Base-by-base conservation (phyloP, 305 asterid species). In the Ajuga reptans region DNA sequence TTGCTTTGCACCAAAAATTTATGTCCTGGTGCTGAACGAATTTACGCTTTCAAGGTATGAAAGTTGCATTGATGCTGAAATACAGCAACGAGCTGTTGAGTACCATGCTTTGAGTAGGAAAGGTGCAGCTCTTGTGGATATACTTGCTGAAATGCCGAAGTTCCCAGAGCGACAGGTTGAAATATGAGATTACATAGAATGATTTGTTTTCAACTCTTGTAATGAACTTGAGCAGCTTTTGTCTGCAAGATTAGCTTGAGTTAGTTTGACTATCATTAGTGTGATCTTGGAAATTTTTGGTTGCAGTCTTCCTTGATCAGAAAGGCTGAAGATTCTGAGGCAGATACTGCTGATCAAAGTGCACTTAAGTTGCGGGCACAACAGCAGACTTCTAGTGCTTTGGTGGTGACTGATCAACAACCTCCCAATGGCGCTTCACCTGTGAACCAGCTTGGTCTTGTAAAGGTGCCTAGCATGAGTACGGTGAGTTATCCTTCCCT, bases 91-190 rank as follows among this genome's bases (percentile, higher is more conserved):
- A 5, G 98, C 98, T 75, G 92, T 94, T 67, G 98, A 94, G 74
- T 94, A 94, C 84, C 84, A 81, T 65, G 95, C 94, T 71, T 71
- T 94, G 86, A 91, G 99, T 84, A 83, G 80, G 87, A 94, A 89
- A 84, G 97, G 98, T 74, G 93, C 96, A 62, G 86, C 87, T 77
- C 81, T 91, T 46, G 82, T 84, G 98, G 98, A 88, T 79, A 80
- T 94, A 81, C 88, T 94, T 77, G 96, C 99, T 73, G 98, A 94
- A 88, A 94, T 94, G 99, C 99, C 98, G 0, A 91, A 94, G 83
- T 91, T 94, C 74, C 97, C 99, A 12, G 99, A 94, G 80, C 83
- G 99, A 69, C 99, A 94, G 98, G 99, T 91, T 63, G 31, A 66
- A 14, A 12, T 46, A 39, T 17, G 53, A 31, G 45, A 69, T 55